Conservation (phyloP, 305 asterid genomes). For the Fraxinus xanthoxyloides region DNA sequence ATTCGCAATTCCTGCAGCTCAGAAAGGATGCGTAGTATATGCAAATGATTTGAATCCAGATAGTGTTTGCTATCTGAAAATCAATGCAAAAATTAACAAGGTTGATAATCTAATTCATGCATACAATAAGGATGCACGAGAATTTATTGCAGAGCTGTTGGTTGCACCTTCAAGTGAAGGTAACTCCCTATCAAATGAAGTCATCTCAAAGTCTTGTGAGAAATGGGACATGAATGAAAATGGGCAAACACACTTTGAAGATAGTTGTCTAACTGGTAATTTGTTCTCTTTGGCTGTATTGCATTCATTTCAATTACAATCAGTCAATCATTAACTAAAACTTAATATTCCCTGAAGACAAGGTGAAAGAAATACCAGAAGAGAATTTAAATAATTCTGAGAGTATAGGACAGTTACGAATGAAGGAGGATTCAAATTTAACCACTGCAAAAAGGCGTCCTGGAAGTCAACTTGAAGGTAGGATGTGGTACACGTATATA, state of each 20-base stretch:
- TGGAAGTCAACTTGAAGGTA: conserved; percentile 58
- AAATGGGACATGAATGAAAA: conserved; percentile 28
- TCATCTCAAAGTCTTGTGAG: conserved; percentile 30
- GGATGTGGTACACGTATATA: background rate
- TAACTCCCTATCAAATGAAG: conserved; percentile 34
- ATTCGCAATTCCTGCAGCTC: conserved; percentile 92
- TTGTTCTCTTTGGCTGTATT: conserved; percentile 15
- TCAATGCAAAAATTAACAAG: conserved; percentile 75
- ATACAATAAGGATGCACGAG: conserved; percentile 79
- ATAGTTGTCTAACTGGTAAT: conserved; percentile 39
- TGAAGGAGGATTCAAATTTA: conserved; percentile 34
- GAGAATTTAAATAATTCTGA: conserved; percentile 24
- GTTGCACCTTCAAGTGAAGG: conserved; percentile 50
- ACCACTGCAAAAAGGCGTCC: conserved; percentile 51
- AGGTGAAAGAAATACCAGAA: conserved; percentile 34
- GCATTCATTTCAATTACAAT: conserved; percentile 1
- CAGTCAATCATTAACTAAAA: conserved; percentile 10
- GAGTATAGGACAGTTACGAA: conserved; percentile 28
- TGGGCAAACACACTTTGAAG: conserved; percentile 31
- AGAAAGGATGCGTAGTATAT: conserved; percentile 80
- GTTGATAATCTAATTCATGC: conserved; percentile 66
- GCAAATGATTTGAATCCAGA: conserved; percentile 95
- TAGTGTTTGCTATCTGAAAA: conserved; percentile 69
- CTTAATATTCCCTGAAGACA: conserved; percentile 43
- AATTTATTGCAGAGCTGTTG: conserved; percentile 60